Conservation (phyloP, 176 grass and related monocot genomes). For the Sorghum bicolor region DNA sequence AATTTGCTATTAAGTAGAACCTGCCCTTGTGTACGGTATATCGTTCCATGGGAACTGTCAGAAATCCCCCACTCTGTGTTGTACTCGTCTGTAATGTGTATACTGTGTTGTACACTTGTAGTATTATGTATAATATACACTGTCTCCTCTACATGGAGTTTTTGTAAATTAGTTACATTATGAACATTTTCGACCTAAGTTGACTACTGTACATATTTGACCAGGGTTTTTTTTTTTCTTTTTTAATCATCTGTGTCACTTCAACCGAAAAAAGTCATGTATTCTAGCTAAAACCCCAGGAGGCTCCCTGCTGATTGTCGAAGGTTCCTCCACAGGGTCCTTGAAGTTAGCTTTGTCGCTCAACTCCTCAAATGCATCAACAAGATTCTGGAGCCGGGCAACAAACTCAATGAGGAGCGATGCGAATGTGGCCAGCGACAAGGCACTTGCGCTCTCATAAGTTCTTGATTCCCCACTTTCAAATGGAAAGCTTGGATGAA, state of each 20-base stretch:
- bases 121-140: constrained; percentile 30
- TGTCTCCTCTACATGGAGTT: background rate
- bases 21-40: background rate
- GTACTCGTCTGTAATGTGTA: constrained; percentile 26
- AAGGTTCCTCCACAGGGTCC: constrained; percentile 60
- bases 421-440: constrained; percentile 83
- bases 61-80: background rate
- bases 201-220: constrained; percentile 14
- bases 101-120: constrained; percentile 35
- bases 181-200: background rate
- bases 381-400: constrained; percentile 72
- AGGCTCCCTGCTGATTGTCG: background rate
- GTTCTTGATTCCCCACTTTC: constrained; percentile 46
- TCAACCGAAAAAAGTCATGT: constrained; percentile 5
- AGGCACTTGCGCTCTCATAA: constrained; percentile 82
- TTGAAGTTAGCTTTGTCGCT: constrained; percentile 71
- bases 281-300: constrained; percentile 35
- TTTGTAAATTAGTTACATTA: background rate
- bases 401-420: constrained; percentile 94
- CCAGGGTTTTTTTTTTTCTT: background rate
- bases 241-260: constrained; percentile 12
- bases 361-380: constrained; percentile 73
- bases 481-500: constrained; percentile 23
- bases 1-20: background rate
- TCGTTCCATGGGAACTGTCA: background rate